Conservation (phyloP, 139 green algal genomes). For the Edaphochlamys debaryana region DNA sequence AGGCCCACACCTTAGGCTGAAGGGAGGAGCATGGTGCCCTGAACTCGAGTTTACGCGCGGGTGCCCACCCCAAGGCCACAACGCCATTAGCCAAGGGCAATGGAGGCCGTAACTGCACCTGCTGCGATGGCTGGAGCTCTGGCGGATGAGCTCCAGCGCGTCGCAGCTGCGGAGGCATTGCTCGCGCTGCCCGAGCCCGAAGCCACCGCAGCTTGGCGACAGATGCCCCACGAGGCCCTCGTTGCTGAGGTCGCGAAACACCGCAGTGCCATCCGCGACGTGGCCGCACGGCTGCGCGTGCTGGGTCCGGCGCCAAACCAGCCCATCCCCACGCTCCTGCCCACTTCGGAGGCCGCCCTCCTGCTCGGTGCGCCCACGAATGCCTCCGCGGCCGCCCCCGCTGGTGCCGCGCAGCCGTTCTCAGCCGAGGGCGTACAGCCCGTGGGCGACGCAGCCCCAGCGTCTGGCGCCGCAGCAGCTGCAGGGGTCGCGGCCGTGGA, state of each 20-base stretch:
- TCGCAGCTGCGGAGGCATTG: background rate
- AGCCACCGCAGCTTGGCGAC: background rate
- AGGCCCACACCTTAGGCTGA: too few relatives aligned
- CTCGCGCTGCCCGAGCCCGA: conserved; percentile 7
- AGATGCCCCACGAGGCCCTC: conserved; percentile 8
- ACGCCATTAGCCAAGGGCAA: too few relatives aligned
- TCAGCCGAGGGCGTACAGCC: background rate
- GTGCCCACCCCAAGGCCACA: too few relatives aligned
- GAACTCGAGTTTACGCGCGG: too few relatives aligned
- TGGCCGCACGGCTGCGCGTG: background rate
- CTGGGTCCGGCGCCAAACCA: background rate
- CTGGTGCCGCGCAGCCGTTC: too few relatives aligned
- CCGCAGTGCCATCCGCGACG: conserved; percentile 13
- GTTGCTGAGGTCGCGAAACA: conserved; percentile 2
- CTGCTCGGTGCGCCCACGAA: too few relatives aligned
- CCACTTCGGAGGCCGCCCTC: too few relatives aligned
- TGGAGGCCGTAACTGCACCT: too few relatives aligned
- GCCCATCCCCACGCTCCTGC: too few relatives aligned
- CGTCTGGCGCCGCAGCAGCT: background rate
- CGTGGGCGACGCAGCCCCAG: background rate
- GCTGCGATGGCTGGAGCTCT: too few relatives aligned
- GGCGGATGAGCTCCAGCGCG: too few relatives aligned
- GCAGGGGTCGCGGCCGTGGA: background rate
- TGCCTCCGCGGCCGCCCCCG: background rate
- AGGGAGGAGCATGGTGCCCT: too few relatives aligned